Percentiles rank a stretch among this genome's conserved stretches.
Conservation (phyloP, 768 basidiomycete species). For the Polyporus arcularius region DNA sequence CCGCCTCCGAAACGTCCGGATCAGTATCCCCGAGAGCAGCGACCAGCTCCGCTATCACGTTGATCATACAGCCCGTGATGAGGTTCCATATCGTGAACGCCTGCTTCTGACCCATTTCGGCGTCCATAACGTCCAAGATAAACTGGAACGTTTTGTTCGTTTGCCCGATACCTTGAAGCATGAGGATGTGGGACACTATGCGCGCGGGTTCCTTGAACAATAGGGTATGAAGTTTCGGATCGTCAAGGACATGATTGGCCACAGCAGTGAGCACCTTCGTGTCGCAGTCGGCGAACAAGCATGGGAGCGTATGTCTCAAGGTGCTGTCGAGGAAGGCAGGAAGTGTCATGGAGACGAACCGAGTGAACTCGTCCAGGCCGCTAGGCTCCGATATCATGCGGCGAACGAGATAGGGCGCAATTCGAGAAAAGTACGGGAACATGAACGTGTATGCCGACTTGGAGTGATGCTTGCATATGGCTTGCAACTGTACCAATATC, state of each 20-base stretch:
- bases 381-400: constrained; percentile 59
- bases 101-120: constrained; percentile 39
- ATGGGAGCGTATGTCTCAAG: constrained; percentile 65
- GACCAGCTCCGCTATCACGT: constrained; percentile 74
- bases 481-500: constrained; percentile 48
- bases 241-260: constrained; percentile 37
- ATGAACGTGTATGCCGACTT: constrained; percentile 68
- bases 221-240: constrained; percentile 51
- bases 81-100: constrained; percentile 47
- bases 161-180: constrained; percentile 53
- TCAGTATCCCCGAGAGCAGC: constrained; percentile 77
- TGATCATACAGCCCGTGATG: constrained; percentile 67
- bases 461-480: constrained; percentile 55
- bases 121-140: constrained; percentile 57
- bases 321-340: constrained; percentile 66
- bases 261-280: constrained; percentile 60
- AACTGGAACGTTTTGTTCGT: constrained; percentile 65
- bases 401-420: constrained; percentile 65
- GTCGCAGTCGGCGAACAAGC: constrained; percentile 65
- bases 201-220: constrained; percentile 56
- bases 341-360: constrained; percentile 60
- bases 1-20: constrained; percentile 42
- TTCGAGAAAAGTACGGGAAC: constrained; percentile 65
- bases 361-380: constrained; percentile 64
- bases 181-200: constrained; percentile 69